phyloP scores from a whole-genome alignment of 768 basidiomycete species.

The Leccinum ochraceum region DNA sequence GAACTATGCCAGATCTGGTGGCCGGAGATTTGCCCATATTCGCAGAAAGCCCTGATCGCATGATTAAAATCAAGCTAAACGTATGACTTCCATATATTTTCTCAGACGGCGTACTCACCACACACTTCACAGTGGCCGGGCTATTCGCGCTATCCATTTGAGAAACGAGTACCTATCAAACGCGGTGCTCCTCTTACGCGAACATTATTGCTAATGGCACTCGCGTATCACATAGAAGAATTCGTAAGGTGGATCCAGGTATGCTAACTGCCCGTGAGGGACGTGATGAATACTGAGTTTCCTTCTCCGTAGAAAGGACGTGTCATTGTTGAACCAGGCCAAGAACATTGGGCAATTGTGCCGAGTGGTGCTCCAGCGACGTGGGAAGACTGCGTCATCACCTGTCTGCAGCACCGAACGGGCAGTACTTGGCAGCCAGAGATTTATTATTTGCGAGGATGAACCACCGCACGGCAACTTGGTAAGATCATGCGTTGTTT shows the following conservation, averaged over 20 bases:
- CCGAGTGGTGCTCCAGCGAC: conserved; percentile 19
- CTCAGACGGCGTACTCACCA: conserved; percentile 1
- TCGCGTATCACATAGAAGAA: conserved; percentile 34
- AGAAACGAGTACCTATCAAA: conserved; percentile 40
- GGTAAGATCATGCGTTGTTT: conserved; percentile 7
- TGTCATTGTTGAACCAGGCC: conserved; percentile 35
- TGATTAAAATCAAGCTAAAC: conserved; percentile 37
- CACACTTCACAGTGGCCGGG: conserved; percentile 46
- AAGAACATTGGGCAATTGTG: conserved; percentile 40
- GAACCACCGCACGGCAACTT: conserved; percentile 1
- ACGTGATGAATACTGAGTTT: not conserved
- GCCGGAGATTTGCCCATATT: conserved; percentile 25
- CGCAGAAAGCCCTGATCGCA: conserved; percentile 22
- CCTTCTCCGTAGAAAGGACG: conserved; percentile 24
- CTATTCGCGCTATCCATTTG: conserved; percentile 39
- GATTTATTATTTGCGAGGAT: conserved; percentile 34
- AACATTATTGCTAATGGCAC: conserved; percentile 31
- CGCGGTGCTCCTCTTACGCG: conserved; percentile 33
- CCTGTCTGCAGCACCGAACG: conserved; percentile 39
- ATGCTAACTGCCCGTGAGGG: conserved; percentile 7
- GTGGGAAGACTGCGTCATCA: conserved; percentile 39
- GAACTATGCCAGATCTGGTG: conserved; percentile 28
- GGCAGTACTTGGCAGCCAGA: conserved; percentile 48
- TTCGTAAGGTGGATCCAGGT: conserved; percentile 36
- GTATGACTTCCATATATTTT: conserved; percentile 25